Evolutionary conservation across 257 asterid species (phyloP).

Genomic region (Cynanchum wilfordii): DNA sequence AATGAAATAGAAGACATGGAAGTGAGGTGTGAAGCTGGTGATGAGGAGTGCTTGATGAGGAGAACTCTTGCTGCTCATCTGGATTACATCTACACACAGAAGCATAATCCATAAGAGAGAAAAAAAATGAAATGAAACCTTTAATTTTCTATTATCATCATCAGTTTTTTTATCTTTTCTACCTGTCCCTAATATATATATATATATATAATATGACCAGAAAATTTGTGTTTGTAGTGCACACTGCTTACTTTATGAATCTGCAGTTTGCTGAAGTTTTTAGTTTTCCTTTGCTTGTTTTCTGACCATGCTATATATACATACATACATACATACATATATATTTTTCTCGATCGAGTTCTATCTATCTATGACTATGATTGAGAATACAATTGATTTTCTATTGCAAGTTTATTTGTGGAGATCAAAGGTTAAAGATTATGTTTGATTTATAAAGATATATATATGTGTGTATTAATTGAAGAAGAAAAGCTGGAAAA

Average conservation of each 20-base stretch:
- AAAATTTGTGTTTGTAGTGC: not conserved
- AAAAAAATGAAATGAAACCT: not conserved
- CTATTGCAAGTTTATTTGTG: not conserved
- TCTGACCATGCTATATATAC: not conserved
- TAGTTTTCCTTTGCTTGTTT: not conserved
- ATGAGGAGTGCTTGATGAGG: slow-evolving; percentile 63
- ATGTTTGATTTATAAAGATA: no score
- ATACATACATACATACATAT: not conserved
- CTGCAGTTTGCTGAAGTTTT: not conserved
- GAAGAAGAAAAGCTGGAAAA: not conserved
- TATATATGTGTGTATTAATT: not conserved
- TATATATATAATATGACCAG: not conserved
- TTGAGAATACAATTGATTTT: no score
- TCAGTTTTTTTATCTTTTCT: not conserved
- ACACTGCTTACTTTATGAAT: not conserved
- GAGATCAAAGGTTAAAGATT: not conserved
- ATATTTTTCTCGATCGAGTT: not conserved
- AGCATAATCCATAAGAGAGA: slow-evolving; percentile 33
- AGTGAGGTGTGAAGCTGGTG: slow-evolving; percentile 43
- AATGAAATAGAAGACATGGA: slow-evolving; percentile 12
- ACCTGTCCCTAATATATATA: no score
- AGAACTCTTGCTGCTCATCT: slow-evolving; percentile 52
- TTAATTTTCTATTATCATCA: not conserved
- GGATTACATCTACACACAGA: slow-evolving; percentile 68
- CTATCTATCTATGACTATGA: not conserved